These are phyloP conservation scores for Corchorus capsularis DNA, from an alignment of 345 rosid species.

Conservation along the genomic window DNA sequence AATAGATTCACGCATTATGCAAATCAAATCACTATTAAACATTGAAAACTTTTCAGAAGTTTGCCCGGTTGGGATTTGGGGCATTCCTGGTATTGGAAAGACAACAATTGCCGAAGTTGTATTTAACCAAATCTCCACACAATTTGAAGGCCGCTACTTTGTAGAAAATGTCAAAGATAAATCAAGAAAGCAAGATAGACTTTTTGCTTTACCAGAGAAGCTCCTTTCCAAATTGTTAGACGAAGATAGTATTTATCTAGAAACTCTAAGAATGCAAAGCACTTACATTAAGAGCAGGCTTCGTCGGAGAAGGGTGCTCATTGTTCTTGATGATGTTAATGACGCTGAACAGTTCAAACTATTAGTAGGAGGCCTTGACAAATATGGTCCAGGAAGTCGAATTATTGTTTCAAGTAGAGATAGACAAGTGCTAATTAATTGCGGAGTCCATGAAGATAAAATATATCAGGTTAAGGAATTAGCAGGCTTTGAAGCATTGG, in stretches of 20 bases:
- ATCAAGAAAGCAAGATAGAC: constrained; percentile 16
- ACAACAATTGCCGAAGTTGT: constrained; percentile 50
- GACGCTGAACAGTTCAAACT: constrained; percentile 8
- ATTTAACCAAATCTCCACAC: constrained; percentile 24
- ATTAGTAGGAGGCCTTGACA: constrained; percentile 9
- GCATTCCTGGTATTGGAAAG: constrained; percentile 59
- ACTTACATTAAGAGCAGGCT: background rate
- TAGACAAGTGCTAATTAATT: constrained; percentile 26
- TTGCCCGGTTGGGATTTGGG: constrained; percentile 43
- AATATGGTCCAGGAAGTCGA: constrained; percentile 22
- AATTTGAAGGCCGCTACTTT: constrained; percentile 46
- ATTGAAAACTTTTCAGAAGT: constrained; percentile 1
- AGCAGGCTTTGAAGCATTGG: constrained; percentile 29
- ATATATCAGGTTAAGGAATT: constrained; percentile 29
- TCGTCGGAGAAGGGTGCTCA: constrained; percentile 15
- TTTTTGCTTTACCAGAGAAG: background rate
- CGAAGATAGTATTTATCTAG: constrained; percentile 4
- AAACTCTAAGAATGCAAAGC: background rate
- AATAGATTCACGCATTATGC: constrained; percentile 25
- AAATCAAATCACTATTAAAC: constrained; percentile 21
- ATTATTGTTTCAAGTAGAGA: constrained; percentile 29
- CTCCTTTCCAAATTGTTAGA: constrained; percentile 25
- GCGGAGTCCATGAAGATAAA: constrained; percentile 14
- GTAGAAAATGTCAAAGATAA: constrained; percentile 41
- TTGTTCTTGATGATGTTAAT: constrained; percentile 28